These are phyloP conservation scores for Sugiyamaella smithiae DNA, from an alignment of 805 yeast genomes.

Conservation along the genomic window DNA sequence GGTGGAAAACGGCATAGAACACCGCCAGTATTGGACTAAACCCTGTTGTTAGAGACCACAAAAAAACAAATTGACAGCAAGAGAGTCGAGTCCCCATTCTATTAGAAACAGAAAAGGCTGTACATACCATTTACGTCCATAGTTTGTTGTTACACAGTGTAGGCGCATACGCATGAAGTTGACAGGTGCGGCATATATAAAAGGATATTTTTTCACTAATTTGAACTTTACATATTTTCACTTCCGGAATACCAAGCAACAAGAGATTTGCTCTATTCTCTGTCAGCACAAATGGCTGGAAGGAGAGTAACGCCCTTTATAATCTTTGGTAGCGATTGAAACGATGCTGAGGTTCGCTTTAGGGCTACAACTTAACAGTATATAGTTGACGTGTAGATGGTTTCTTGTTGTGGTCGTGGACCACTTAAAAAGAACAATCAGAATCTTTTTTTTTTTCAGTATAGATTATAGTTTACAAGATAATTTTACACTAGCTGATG, in stretches of 20 bases:
- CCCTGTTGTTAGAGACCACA: constrained; percentile 12
- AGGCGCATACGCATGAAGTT: neutral
- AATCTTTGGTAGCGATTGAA: constrained; percentile 12
- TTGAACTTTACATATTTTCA: constrained; percentile 11
- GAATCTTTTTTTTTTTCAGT: too few relatives aligned
- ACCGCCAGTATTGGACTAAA: constrained; percentile 71
- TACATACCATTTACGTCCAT: constrained; percentile 4
- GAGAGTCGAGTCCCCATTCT: too few relatives aligned
- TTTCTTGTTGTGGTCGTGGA: too few relatives aligned
- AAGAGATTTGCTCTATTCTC: constrained; percentile 17
- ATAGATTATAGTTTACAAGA: too few relatives aligned
- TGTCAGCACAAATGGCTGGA: constrained; percentile 32
- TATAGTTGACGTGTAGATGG: too few relatives aligned
- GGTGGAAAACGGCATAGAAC: constrained; percentile 90
- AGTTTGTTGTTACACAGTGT: neutral
- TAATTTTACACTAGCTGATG: neutral
- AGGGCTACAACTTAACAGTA: constrained; percentile 26
- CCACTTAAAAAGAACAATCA: too few relatives aligned
- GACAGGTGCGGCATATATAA: neutral
- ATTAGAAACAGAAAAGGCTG: too few relatives aligned
- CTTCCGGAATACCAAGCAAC: constrained; percentile 29
- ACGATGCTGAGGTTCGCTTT: constrained; percentile 30
- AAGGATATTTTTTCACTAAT: too few relatives aligned
- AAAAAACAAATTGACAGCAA: too few relatives aligned
- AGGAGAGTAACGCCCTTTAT: constrained; percentile 29